Evolutionary conservation across 192 early-diverging fungal genomes (phyloP).

Genomic region (Coemansia sp.): DNA sequence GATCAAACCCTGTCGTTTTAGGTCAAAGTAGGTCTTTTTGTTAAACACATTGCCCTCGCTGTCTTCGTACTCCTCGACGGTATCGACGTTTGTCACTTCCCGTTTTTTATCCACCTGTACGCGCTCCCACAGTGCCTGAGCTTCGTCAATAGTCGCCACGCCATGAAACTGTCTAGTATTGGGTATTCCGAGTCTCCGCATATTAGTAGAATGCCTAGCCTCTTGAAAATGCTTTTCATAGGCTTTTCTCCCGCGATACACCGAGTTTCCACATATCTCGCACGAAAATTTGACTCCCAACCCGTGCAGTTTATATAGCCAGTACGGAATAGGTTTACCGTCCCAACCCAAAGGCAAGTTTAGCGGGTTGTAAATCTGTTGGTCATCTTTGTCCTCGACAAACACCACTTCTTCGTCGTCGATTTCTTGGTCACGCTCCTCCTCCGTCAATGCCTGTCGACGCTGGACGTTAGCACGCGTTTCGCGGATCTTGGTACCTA

Average conservation of each 20-base stretch:
- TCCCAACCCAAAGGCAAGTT: conserved; percentile 97
- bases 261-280: conserved; percentile 94
- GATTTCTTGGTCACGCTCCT: conserved; percentile 73
- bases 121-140: conserved; percentile 80
- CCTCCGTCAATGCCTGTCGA: conserved; percentile 87
- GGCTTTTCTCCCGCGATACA: conserved; percentile 95
- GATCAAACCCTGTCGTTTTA: conserved; percentile 79
- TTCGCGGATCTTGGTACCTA: conserved; percentile 65
- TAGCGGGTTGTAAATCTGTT: conserved; percentile 94
- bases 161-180: conserved; percentile 88
- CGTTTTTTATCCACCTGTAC: conserved; percentile 68
- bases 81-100: conserved; percentile 71
- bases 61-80: conserved; percentile 90
- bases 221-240: conserved; percentile 97
- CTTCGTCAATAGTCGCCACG: conserved; percentile 88
- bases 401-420: conserved; percentile 71
- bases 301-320: conserved; percentile 97
- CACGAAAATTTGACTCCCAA: conserved; percentile 92
- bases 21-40: conserved; percentile 83
- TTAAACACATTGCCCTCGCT: conserved; percentile 82
- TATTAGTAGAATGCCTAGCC: conserved; percentile 91
- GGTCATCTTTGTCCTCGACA: conserved; percentile 64
- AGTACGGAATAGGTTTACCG: conserved; percentile 98
- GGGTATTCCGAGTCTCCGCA: conserved; percentile 89
- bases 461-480: conserved; percentile 87